Evolutionary conservation across 2,329 filamentous ascomycete genomes (phyloP).

Genomic region (Nannizziopsis arthrosporioides): DNA sequence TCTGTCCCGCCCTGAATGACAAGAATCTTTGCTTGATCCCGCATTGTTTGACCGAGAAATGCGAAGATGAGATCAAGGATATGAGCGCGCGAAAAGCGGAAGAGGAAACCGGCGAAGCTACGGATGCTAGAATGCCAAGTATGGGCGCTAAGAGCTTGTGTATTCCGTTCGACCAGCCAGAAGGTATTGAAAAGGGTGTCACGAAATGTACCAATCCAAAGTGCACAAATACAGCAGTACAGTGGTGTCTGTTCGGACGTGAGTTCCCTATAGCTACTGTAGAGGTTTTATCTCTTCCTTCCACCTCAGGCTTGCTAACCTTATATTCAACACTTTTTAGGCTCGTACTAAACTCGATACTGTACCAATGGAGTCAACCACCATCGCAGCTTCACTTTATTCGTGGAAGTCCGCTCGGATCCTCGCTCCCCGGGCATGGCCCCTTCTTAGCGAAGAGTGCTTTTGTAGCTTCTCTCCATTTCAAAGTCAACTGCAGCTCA

Average conservation of each 20-base stretch:
- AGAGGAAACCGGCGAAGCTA: slow-evolving; percentile 50
- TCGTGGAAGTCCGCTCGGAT: too few species aligned
- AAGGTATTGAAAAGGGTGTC: slow-evolving; percentile 63
- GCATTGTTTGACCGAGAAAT: slow-evolving; percentile 70
- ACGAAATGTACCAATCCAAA: slow-evolving; percentile 89
- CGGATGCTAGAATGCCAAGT: slow-evolving; percentile 61
- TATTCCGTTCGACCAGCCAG: slow-evolving; percentile 77
- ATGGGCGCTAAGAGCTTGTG: slow-evolving; percentile 69
- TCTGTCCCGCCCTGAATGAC: slow-evolving; percentile 75
- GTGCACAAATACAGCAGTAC: slow-evolving; percentile 62
- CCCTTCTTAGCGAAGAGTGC: not conserved
- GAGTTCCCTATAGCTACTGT: slow-evolving; percentile 7
- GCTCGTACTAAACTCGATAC: slow-evolving; percentile 16
- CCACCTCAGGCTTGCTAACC: not conserved
- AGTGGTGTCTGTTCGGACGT: slow-evolving; percentile 81
- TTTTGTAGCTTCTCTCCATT: too few species aligned
- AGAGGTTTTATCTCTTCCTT: not conserved
- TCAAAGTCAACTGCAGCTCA: too few species aligned
- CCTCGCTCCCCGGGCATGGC: slow-evolving; percentile 10
- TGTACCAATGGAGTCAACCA: too few species aligned
- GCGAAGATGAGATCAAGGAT: slow-evolving; percentile 92
- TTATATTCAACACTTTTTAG: slow-evolving; percentile 7
- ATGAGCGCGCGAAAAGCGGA: slow-evolving; percentile 63
- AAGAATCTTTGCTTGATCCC: slow-evolving; percentile 92
- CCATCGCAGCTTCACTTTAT: too few species aligned